Conservation (phyloP, 1,284 basidiomycete species). For the Ustilago crameri region DNA sequence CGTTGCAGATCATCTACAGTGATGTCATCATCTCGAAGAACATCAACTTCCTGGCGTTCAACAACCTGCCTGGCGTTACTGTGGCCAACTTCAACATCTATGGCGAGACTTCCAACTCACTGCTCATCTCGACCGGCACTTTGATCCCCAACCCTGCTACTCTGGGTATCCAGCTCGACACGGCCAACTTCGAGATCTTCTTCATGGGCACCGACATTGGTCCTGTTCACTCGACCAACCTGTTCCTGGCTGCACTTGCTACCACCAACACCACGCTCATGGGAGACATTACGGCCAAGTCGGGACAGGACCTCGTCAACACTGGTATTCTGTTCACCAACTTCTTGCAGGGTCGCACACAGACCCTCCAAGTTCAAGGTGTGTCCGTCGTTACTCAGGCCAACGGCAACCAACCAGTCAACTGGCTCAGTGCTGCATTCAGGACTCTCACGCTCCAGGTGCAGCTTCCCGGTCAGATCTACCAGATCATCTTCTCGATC, state of each 20-base stretch:
- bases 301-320: constrained; percentile 72
- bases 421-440: constrained; percentile 79
- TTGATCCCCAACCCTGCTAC: constrained; percentile 77
- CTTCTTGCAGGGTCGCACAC: constrained; percentile 77
- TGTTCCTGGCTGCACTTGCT: constrained; percentile 74
- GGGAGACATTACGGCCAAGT: constrained; percentile 75
- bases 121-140: constrained; percentile 77
- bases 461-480: constrained; percentile 76
- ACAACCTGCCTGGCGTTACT: constrained; percentile 73
- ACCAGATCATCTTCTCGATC: constrained; percentile 78
- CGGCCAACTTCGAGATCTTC: constrained; percentile 76
- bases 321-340: constrained; percentile 77
- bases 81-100: constrained; percentile 75
- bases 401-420: constrained; percentile 72
- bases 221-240: constrained; percentile 68
- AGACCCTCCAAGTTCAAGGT: constrained; percentile 75
- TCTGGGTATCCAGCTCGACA: constrained; percentile 79
- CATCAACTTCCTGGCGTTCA: constrained; percentile 78
- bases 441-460: constrained; percentile 76
- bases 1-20: constrained; percentile 78
- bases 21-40: constrained; percentile 76
- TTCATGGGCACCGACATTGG: constrained; percentile 69
- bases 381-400: constrained; percentile 73
- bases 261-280: constrained; percentile 73
- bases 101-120: constrained; percentile 77